Evolutionary conservation across 106 monocot genomes (phyloP).

Genomic region (Narthecium ossifragum): DNA sequence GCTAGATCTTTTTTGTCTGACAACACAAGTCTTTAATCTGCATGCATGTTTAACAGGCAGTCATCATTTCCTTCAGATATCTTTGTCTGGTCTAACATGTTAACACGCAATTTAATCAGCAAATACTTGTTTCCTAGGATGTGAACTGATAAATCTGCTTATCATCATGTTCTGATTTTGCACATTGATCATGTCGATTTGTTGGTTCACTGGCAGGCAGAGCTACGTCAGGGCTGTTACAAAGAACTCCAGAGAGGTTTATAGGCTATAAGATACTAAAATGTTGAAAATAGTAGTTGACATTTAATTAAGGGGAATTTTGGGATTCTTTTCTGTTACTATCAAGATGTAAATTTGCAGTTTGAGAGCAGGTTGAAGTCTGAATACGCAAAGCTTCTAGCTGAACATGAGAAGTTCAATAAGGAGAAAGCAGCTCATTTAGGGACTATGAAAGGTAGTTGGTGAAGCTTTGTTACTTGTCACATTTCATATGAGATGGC

Average conservation of each 20-base stretch:
- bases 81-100: no score
- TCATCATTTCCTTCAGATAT: no score
- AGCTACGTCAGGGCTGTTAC: slow-evolving; percentile 46
- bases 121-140: no score
- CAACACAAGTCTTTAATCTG: no score
- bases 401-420: slow-evolving; percentile 42
- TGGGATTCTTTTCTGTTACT: not conserved
- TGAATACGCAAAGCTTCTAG: slow-evolving; percentile 52
- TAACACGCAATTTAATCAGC: no score
- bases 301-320: not conserved
- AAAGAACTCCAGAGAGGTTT: slow-evolving; percentile 63
- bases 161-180: not conserved
- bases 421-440: slow-evolving; percentile 57
- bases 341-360: slow-evolving; percentile 15
- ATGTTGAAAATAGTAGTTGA: not conserved
- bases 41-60: no score
- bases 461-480: not conserved
- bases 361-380: slow-evolving; percentile 55
- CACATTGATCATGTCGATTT: not conserved
- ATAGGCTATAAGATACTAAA: not conserved
- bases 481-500: not conserved
- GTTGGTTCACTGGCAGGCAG: slow-evolving; percentile 34
- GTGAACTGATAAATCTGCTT: no score
- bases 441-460: slow-evolving; percentile 53
- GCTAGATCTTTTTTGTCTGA: no score